Evolutionary conservation across 1,139 yeast genomes (phyloP), one percentile per base, ranked within the genome.

Genomic region (Yamadazyma epiphylla): DNA sequence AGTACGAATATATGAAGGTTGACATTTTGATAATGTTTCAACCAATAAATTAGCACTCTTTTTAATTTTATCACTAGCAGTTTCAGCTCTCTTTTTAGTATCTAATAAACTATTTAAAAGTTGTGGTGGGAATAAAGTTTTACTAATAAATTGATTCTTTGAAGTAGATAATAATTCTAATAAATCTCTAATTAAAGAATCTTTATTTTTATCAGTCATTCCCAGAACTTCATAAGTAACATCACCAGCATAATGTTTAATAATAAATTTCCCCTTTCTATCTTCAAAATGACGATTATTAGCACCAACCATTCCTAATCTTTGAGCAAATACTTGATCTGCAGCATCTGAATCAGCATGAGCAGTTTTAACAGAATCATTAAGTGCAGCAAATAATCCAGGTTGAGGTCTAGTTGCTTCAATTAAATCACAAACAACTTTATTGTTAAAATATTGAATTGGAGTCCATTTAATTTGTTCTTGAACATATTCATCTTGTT

Each of bases 401-500:
- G 97, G 97, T 37, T 62, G 69, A 2, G 98, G 98, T 51, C 96
- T 77, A 36, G 79, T 77, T 21, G 88, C 86, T 60, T 94, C 99
- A 53, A 94, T 94, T 54, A 94, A 72, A 50, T 94, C 99, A 67
- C 98, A 94, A 24, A 94, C 99, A 45, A 94, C 83, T 59, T 91
- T 83, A 60, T 94, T 94, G 61, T 94, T 91, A 64, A 94, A 94
- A 60, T 88, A 94, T 42, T 91, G 85, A 53, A 94, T 94, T 13
- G 98, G 98, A 6, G 95, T 86, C 99, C 99, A 94, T 54, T 87
- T 75, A 51, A 94, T 94, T 57, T 87, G 85, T 58, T 91, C 99
- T 46, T 84, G 85, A 24, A 88, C 94, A 49, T 94, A 91, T 54
- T 94, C 97, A 42, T 91, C 98, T 64, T 91, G 98, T 58, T 91